phyloP scores from a whole-genome alignment of 441 rosid species.

The Melastoma candidum region DNA sequence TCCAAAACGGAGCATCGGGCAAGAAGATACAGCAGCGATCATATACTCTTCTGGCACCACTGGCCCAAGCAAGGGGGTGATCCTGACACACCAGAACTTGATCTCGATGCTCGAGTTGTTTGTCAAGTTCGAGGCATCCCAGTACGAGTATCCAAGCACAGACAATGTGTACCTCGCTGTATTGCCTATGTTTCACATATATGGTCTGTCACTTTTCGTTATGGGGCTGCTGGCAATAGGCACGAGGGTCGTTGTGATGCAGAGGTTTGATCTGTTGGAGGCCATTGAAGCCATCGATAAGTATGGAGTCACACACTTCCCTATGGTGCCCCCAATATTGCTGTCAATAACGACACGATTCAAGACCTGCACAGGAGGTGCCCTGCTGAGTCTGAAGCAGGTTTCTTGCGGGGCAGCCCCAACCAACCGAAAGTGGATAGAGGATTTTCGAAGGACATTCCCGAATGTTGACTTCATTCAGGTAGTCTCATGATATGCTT shows the following conservation, averaged over 20 bases:
- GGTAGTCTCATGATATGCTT: slow-evolving; percentile 24
- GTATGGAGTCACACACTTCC: slow-evolving; percentile 63
- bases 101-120: slow-evolving; percentile 66
- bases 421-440: slow-evolving; percentile 34
- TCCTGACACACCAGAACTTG: slow-evolving; percentile 62
- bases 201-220: slow-evolving; percentile 66
- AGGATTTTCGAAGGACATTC: slow-evolving; percentile 41
- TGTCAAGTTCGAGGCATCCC: slow-evolving; percentile 75
- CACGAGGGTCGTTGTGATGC: slow-evolving; percentile 59
- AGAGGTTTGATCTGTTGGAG: slow-evolving; percentile 43
- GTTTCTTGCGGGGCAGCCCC: slow-evolving; percentile 87
- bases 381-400: slow-evolving; percentile 65
- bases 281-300: slow-evolving; percentile 36
- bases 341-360: slow-evolving; percentile 36
- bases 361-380: slow-evolving; percentile 22
- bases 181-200: slow-evolving; percentile 75
- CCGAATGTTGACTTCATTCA: slow-evolving; percentile 77
- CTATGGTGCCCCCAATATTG: slow-evolving; percentile 69
- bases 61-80: slow-evolving; percentile 69
- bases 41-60: slow-evolving; percentile 86
- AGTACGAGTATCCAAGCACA: slow-evolving; percentile 34
- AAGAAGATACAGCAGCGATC: slow-evolving; percentile 64
- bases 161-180: slow-evolving; percentile 58
- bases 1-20: slow-evolving; percentile 37
- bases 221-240: slow-evolving; percentile 61